phyloP scores from a whole-genome alignment of 257 asterid genomes.

The Nicotiana tabacum region DNA sequence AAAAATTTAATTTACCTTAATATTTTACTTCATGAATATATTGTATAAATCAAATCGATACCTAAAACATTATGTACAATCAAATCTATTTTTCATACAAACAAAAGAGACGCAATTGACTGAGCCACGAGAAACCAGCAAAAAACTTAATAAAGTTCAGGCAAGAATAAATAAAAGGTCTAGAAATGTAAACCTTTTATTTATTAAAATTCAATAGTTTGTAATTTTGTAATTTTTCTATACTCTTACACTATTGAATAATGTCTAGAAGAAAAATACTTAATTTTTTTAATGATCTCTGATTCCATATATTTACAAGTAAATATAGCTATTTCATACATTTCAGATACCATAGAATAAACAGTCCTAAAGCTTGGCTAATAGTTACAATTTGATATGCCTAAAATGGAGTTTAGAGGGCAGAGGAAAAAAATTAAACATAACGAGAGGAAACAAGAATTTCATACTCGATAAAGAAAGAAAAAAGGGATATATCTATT shows the following conservation, averaged over 20 bases:
- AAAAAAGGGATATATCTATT: background rate
- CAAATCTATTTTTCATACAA: no score
- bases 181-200: no score
- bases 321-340: background rate
- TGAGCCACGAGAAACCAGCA: no score
- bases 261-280: background rate
- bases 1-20: no score
- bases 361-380: no score
- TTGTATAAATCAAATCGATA: no score
- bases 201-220: background rate
- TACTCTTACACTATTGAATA: background rate
- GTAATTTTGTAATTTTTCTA: background rate
- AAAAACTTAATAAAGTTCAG: no score
- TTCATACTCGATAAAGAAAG: background rate
- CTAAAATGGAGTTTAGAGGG: background rate
- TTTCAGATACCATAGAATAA: background rate
- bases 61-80: no score
- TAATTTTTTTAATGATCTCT: background rate
- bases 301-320: constrained; percentile 10
- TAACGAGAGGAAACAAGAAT: background rate
- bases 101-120: no score
- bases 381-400: background rate
- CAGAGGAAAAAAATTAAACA: background rate
- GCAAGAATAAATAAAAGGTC: no score
- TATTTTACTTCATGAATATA: no score